Evolutionary conservation across 495 filamentous ascomycete genomes (phyloP).

Genomic region (Penicillium cosmopolitanum): DNA sequence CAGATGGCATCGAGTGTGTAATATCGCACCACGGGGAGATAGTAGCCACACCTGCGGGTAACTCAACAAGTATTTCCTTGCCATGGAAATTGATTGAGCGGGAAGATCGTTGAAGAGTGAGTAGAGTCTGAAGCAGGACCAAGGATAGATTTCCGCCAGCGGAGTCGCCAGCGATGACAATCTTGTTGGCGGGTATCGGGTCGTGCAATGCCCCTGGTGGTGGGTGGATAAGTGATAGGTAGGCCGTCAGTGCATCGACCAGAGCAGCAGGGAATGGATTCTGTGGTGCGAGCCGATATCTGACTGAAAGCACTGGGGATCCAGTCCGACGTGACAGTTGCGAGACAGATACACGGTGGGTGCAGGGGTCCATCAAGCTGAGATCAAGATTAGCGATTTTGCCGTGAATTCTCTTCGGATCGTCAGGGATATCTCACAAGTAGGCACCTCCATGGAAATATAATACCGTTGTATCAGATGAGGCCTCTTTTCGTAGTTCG

Average conservation of each 20-base stretch:
- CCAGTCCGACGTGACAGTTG: slow-evolving; percentile 54
- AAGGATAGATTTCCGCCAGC: slow-evolving; percentile 81
- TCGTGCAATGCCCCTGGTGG: slow-evolving; percentile 72
- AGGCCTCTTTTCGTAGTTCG: slow-evolving; percentile 70
- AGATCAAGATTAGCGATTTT: slow-evolving; percentile 3
- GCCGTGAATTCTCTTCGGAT: not conserved
- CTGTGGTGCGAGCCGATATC: slow-evolving; percentile 89
- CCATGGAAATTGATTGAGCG: slow-evolving; percentile 67
- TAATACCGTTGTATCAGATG: slow-evolving; percentile 68
- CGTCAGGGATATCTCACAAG: slow-evolving; percentile 45
- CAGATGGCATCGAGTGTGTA: slow-evolving; percentile 72
- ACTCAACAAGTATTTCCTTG: slow-evolving; percentile 56
- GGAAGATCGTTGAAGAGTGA: slow-evolving; percentile 65
- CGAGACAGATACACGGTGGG: slow-evolving; percentile 55
- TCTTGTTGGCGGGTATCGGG: slow-evolving; percentile 67
- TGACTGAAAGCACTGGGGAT: slow-evolving; percentile 71
- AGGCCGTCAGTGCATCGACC: slow-evolving; percentile 80
- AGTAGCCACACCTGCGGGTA: slow-evolving; percentile 71
- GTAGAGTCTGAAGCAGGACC: slow-evolving; percentile 71
- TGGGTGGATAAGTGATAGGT: slow-evolving; percentile 82
- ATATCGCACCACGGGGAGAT: slow-evolving; percentile 80
- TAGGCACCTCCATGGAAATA: slow-evolving; percentile 94
- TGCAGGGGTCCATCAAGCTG: slow-evolving; percentile 74
- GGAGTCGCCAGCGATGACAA: slow-evolving; percentile 84
- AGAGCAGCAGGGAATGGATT: slow-evolving; percentile 81